phyloP scores from a whole-genome alignment of 2,329 filamentous ascomycete genomes.

The Gremmenia infestans region DNA sequence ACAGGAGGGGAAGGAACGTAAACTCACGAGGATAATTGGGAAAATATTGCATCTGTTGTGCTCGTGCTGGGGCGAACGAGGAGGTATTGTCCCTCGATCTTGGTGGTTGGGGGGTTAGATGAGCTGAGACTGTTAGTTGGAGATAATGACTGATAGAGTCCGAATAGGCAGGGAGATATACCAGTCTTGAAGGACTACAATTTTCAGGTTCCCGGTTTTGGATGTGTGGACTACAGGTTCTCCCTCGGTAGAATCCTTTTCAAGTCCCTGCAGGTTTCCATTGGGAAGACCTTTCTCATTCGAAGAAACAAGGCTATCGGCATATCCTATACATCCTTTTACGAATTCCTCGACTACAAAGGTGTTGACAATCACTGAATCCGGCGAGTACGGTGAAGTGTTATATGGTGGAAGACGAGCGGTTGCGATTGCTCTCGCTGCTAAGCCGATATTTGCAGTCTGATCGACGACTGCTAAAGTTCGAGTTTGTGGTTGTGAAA shows the following conservation, averaged over 20 bases:
- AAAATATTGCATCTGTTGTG: constrained; percentile 48
- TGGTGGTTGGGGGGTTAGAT: constrained; percentile 33
- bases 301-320: background rate
- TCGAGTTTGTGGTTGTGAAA: constrained; percentile 34
- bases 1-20: constrained; percentile 26
- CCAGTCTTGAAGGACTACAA: constrained; percentile 7
- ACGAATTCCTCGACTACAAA: constrained; percentile 50
- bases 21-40: constrained; percentile 4
- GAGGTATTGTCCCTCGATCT: constrained; percentile 39
- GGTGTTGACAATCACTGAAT: constrained; percentile 61
- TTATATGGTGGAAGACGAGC: constrained; percentile 53
- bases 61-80: constrained; percentile 43
- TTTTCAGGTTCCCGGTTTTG: background rate
- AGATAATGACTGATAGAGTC: background rate
- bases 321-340: constrained; percentile 10
- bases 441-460: constrained; percentile 47
- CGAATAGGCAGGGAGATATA: background rate
- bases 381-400: constrained; percentile 55
- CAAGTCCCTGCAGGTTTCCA: background rate
- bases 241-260: background rate
- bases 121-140: constrained; percentile 10
- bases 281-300: background rate
- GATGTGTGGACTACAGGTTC: background rate
- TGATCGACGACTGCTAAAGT: constrained; percentile 56
- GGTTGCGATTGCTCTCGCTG: constrained; percentile 47